Percentiles rank a stretch among this genome's conserved stretches.
Conservation (phyloP, 306 rosid genomes). For the Cicer bijugum region DNA sequence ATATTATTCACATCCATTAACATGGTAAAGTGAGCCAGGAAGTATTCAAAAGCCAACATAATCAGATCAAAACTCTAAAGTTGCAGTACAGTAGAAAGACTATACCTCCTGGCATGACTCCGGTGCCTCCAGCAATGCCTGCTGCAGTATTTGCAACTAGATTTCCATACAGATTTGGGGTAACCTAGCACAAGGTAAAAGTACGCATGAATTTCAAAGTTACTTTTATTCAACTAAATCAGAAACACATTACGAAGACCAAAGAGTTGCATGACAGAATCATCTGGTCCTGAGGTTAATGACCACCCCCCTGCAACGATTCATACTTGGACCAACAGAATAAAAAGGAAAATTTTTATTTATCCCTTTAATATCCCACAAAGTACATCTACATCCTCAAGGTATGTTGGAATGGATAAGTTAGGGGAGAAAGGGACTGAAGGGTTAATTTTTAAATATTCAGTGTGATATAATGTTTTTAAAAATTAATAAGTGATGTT, state of each 20-base stretch:
- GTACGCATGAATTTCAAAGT: constrained; percentile 31
- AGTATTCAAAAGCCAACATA: constrained; percentile 17
- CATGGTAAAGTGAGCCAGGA: neutral
- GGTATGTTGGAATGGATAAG: neutral
- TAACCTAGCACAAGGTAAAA: constrained; percentile 66
- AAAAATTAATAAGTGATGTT: neutral
- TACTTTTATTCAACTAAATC: neutral
- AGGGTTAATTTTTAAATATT: neutral
- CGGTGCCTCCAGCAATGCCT: constrained; percentile 98
- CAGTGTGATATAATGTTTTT: neutral
- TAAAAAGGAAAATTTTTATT: neutral
- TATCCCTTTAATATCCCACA: constrained; percentile 23
- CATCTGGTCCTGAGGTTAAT: constrained; percentile 8
- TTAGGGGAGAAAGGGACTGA: neutral
- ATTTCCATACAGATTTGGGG: constrained; percentile 96
- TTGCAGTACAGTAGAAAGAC: constrained; percentile 24
- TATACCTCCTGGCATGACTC: constrained; percentile 99
- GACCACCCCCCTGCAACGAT: constrained; percentile 10
- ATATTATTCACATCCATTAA: neutral
- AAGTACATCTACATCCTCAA: neutral
- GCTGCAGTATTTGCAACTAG: constrained; percentile 97
- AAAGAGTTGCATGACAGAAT: constrained; percentile 22
- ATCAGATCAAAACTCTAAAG: constrained; percentile 23
- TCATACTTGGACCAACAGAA: constrained; percentile 18
- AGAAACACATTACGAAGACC: constrained; percentile 1